Conservation (phyloP, 192 early-diverging fungal genomes). For the Allomyces javanicus region DNA sequence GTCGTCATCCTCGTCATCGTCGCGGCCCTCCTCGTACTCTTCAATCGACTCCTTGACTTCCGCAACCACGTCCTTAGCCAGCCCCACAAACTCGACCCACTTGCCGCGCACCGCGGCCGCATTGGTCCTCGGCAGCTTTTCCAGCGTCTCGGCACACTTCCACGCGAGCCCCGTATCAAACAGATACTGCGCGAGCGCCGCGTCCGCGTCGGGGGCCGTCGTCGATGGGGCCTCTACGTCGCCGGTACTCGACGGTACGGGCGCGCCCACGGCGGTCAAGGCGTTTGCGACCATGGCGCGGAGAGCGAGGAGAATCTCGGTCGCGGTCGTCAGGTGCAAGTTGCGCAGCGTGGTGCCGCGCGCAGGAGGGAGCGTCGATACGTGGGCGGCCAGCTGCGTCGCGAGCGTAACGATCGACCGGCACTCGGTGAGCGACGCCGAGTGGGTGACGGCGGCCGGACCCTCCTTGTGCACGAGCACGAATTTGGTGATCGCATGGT, state of each 20-base stretch:
- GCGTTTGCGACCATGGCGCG: neutral
- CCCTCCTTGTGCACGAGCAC: neutral
- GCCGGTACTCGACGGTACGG: neutral
- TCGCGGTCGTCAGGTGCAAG: neutral
- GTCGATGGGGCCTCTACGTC: too few relatives aligned
- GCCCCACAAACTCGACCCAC: neutral
- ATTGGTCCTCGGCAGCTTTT: neutral
- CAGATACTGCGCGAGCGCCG: neutral
- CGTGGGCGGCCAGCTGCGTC: neutral
- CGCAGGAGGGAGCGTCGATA: neutral
- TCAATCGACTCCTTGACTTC: neutral
- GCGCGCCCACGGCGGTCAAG: neutral
- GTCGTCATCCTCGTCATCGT: neutral
- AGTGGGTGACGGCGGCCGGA: neutral
- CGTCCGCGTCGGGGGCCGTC: neutral
- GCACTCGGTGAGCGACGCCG: neutral
- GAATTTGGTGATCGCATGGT: neutral
- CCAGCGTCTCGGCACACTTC: neutral
- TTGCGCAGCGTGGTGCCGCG: neutral
- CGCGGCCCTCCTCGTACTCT: neutral
- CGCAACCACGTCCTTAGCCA: neutral
- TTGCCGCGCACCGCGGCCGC: neutral
- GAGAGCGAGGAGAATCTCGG: neutral
- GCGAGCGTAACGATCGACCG: neutral
- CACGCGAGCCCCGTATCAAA: neutral